Base-by-base conservation (phyloP, 805 yeast species). In the Candida mattraensis region DNA sequence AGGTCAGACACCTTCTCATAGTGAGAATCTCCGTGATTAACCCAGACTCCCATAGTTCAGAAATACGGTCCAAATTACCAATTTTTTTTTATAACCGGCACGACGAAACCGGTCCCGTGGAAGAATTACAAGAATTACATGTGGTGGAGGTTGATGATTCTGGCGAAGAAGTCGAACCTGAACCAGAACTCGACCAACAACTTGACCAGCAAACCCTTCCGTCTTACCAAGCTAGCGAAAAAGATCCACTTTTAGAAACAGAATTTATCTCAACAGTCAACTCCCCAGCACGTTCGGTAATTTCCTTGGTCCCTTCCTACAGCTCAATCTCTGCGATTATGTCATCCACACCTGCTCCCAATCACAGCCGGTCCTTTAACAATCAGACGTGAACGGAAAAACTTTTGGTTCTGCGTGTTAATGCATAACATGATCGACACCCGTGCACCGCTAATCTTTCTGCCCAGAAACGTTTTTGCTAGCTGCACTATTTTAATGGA, bases 51-150 rank as follows among this genome's bases (percentile, higher is more conserved):
- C 78, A 73, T 49, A 54, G 61, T 2, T 69, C 76, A 34, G 78
- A 74, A 46, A 60, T 75, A 20, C 58, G 76, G 32, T 76, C 80
- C 8, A 74, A 72, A 42, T 53, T 75, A 27, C 80, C 80, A 0
- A 54, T 75, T 2, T 47, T 50, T 22, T 50, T 74, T 4, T 72
- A 67, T 40, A 51, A 73, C 12, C 65, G 70, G 35, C 62, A 72
- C 4, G 60, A 61, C 29, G 53, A 45, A 31, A 28, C 50, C 3
- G 56, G 54, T 6, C 26, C 23, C 13, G 19, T 15, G 32, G 31
- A 10, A 26, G 15, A 25, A 24, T 18, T 22, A 24, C 7, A 8
- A 16, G 20, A 17, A 24, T 11, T 22, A 14, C 9, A 13, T 14
- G 15, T 27, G 29, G 11, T 28, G 35, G 5, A 27, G 21, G 4